These are phyloP conservation scores for Mucor saturninus DNA, from an alignment of 371 early-diverging fungal species.

Conservation along the genomic window DNA sequence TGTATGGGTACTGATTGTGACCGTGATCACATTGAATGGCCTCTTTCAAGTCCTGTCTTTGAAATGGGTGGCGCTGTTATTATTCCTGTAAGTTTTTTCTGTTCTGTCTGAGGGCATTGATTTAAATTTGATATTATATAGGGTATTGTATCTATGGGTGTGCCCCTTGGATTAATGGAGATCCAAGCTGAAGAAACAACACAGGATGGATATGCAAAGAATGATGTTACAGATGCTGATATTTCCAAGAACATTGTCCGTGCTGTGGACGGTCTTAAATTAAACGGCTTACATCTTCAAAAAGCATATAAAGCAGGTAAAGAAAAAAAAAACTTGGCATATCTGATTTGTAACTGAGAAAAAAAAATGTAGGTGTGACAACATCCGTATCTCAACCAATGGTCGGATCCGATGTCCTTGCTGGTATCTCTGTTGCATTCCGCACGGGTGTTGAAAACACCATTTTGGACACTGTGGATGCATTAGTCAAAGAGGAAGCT, in stretches of 20 bases:
- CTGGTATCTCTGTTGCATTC: conserved; percentile 66
- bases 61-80: conserved; percentile 53
- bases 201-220: conserved; percentile 56
- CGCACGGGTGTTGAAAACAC: conserved; percentile 56
- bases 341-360: background rate
- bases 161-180: conserved; percentile 62
- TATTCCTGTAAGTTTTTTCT: conserved; percentile 36
- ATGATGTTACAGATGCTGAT: conserved; percentile 36
- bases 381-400: conserved; percentile 58
- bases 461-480: conserved; percentile 46
- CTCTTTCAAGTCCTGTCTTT: conserved; percentile 42
- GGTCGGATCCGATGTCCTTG: conserved; percentile 35
- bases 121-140: conserved; percentile 9
- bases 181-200: conserved; percentile 61
- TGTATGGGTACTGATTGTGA: conserved; percentile 61
- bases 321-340: background rate
- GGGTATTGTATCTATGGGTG: conserved; percentile 58
- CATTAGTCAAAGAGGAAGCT: conserved; percentile 63
- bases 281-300: conserved; percentile 61
- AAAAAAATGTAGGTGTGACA: conserved; percentile 1
- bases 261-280: conserved; percentile 67
- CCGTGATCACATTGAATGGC: conserved; percentile 47
- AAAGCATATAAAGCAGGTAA: conserved; percentile 70
- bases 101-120: background rate
- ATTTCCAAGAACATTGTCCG: conserved; percentile 38